Conservation (phyloP, 306 rosid genomes). For the Inga laurina region DNA sequence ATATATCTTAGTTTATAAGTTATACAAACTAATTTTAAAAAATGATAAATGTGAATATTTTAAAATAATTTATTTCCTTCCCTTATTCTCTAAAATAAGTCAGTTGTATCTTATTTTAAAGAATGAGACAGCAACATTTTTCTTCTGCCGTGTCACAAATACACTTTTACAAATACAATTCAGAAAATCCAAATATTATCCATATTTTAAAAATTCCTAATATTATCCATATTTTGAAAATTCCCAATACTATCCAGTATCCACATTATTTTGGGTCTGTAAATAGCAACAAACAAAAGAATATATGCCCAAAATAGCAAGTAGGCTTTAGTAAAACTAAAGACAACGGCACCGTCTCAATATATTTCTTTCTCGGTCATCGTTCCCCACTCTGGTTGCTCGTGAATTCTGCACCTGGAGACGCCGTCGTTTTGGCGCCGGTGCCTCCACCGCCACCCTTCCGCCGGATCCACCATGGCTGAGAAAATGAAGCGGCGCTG, state of each 20-base stretch:
- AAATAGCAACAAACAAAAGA: neutral
- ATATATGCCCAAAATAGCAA: neutral
- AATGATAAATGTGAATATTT: too few relatives aligned
- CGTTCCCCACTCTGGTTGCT: slow-evolving; percentile 4
- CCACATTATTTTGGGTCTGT: neutral
- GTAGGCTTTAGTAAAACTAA: slow-evolving; percentile 20
- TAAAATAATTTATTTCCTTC: too few relatives aligned
- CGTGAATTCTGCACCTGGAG: slow-evolving; percentile 32
- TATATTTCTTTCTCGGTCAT: neutral
- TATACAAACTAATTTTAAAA: too few relatives aligned
- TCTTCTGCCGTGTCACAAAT: neutral
- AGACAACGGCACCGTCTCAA: slow-evolving; percentile 37
- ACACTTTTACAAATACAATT: neutral
- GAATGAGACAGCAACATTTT: neutral
- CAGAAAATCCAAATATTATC: too few relatives aligned
- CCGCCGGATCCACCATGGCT: slow-evolving; percentile 11
- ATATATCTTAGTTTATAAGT: too few relatives aligned
- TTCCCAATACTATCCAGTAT: neutral
- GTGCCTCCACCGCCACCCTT: slow-evolving; percentile 45
- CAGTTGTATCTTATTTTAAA: too few relatives aligned
- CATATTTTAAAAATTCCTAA: neutral
- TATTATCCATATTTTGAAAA: neutral
- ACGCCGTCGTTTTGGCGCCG: slow-evolving; percentile 81
- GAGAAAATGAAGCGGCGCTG: slow-evolving; percentile 50
- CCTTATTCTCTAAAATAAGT: too few relatives aligned